phyloP scores from a whole-genome alignment of 2,329 filamentous ascomycete species.

The Colletotrichum trifolii region DNA sequence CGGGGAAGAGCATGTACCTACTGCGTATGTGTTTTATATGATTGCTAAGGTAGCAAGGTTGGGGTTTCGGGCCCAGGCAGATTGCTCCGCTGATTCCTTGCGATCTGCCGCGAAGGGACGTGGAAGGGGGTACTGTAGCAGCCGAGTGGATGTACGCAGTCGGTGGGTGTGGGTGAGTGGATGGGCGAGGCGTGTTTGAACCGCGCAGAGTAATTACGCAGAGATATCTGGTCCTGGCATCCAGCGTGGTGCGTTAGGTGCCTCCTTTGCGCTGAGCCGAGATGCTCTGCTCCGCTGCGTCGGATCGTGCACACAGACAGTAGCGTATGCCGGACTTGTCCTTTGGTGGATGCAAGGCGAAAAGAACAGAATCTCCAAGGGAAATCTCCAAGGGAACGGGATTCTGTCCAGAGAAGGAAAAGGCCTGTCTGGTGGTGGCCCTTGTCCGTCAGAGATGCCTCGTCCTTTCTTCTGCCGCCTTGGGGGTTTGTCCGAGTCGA shows the following conservation, averaged over 20 bases:
- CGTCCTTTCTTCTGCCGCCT: slow-evolving; percentile 15
- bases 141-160: slow-evolving; percentile 13
- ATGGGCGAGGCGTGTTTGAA: neutral
- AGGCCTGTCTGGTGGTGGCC: neutral
- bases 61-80: slow-evolving; percentile 16
- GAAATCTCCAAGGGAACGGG: too few species aligned
- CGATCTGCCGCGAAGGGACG: slow-evolving; percentile 17
- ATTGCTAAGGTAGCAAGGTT: neutral
- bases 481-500: slow-evolving; percentile 31
- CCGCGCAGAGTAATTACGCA: neutral
- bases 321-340: too few species aligned
- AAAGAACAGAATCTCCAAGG: too few species aligned
- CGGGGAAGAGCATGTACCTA: too few species aligned
- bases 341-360: too few species aligned
- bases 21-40: too few species aligned
- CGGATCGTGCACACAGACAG: too few species aligned
- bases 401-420: neutral
- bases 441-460: slow-evolving; percentile 7
- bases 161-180: neutral
- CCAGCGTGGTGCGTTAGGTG: too few species aligned
- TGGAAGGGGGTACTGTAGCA: slow-evolving; percentile 1
- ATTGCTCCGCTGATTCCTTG: slow-evolving; percentile 21
- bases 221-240: neutral
- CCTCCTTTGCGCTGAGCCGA: neutral
- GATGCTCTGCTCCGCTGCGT: too few species aligned